Base-by-base conservation (phyloP, 2,329 filamentous ascomycete genomes). In the Paramyrothecium sp. region DNA sequence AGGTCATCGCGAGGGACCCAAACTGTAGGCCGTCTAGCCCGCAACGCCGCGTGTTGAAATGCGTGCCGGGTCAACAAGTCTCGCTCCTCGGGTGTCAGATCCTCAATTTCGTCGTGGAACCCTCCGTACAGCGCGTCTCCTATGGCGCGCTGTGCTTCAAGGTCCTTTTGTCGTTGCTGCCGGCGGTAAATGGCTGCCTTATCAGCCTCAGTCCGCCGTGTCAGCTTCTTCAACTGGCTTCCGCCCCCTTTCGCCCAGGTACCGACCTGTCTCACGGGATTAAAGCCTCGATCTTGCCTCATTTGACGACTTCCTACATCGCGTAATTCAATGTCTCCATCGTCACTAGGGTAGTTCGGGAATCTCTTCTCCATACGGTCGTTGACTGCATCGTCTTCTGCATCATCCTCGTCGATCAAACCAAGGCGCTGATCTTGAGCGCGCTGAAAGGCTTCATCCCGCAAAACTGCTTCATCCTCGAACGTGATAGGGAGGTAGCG, bases 1-100 rank as follows among this genome's bases (percentile, higher is more conserved):
- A 98, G 74, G 63, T 95, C 90, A 68, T 99, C 95, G 12, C 89
- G 86, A 0, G 95, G 95, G 49, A 99, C 91, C 95, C 95, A 99
- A 23, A 99, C 88, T 0, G 91, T 91, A 0, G 95, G 95, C 54
- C 92, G 84, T 54, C 90, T 85, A 2, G 93, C 91, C 10, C 95
- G 87, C 41, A 97, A 80, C 1, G 95, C 95, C 34, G 88, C 88
- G 69, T 99, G 95, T 74, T 93, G 89, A 73, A 99, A 99, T 1
- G 94, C 92, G 66, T 92, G 89, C 55, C 89, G 89, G 13, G 95
- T 90, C 44, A 98, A 84, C 57, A 87, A 81, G 69, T 98, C 93
- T 65, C 95, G 85, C 71, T 97, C 92, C 19, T 94, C 91, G 0
- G 92, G 91, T 1, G 91, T 95, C 52, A 99, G 80, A 69, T 99